phyloP scores from a whole-genome alignment of 164 flowering plant species.

The Pachysandra terminalis region DNA sequence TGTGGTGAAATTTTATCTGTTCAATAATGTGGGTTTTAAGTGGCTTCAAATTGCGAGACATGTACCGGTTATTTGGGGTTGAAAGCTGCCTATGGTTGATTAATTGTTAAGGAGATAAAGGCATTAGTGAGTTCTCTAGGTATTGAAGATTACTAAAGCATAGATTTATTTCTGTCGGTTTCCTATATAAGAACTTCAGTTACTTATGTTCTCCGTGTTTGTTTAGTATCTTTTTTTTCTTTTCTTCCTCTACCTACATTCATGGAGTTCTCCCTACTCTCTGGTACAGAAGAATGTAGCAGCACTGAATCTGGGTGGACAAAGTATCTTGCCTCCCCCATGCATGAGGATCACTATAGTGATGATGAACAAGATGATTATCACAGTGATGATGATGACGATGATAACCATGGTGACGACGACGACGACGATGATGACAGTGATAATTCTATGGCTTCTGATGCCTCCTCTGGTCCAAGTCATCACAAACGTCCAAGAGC shows the following conservation, averaged over 20 bases:
- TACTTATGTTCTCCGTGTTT: neutral
- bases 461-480: slow-evolving; percentile 44
- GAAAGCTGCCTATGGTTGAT: neutral
- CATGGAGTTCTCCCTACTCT: slow-evolving; percentile 31
- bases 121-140: slow-evolving; percentile 7
- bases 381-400: slow-evolving; percentile 22
- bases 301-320: slow-evolving; percentile 51
- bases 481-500: slow-evolving; percentile 11
- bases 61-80: slow-evolving; percentile 5
- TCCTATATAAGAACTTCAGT: slow-evolving; percentile 11
- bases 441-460: slow-evolving; percentile 44
- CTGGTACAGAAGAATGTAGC: slow-evolving; percentile 29
- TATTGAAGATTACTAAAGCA: neutral
- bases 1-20: slow-evolving; percentile 11
- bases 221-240: neutral
- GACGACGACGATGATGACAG: slow-evolving; percentile 16
- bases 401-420: slow-evolving; percentile 5
- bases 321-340: slow-evolving; percentile 30
- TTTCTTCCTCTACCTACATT: neutral
- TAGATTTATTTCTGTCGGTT: slow-evolving; percentile 9
- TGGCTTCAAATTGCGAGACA: slow-evolving; percentile 15
- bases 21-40: slow-evolving; percentile 11
- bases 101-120: slow-evolving; percentile 2
- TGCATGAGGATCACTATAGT: slow-evolving; percentile 5
- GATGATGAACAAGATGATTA: slow-evolving; percentile 3